Percentiles rank a stretch among this genome's conserved stretches.
Evolutionary conservation across 2,329 filamentous ascomycete species (phyloP).

Genomic region (Penicillium hesseltinei): DNA sequence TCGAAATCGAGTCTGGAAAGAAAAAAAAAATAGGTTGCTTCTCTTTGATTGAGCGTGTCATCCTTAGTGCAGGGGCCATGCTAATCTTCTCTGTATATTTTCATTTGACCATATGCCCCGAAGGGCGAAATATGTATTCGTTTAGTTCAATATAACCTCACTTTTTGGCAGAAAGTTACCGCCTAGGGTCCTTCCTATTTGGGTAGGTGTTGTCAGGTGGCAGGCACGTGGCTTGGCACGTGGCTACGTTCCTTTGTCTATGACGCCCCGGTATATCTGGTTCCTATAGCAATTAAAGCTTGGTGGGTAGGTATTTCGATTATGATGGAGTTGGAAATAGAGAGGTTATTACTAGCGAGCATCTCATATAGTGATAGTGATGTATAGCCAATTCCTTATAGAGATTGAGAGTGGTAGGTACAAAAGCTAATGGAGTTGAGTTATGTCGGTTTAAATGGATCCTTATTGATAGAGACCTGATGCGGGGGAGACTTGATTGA

Average conservation of each 20-base stretch:
- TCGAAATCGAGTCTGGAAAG: neutral
- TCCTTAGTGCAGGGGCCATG: constrained; percentile 88
- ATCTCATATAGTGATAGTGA: neutral
- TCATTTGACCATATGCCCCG: constrained; percentile 62
- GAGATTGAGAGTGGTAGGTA: no score
- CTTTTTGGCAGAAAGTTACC: neutral
- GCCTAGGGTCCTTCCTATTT: neutral
- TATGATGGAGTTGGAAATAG: neutral
- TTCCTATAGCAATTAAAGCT: no score
- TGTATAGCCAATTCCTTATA: neutral
- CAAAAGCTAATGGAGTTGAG: no score
- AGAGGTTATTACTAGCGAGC: neutral
- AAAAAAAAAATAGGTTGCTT: constrained; percentile 71
- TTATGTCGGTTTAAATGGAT: neutral
- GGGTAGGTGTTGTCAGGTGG: neutral
- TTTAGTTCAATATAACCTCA: neutral
- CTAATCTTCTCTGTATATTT: constrained; percentile 76
- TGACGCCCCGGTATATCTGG: neutral
- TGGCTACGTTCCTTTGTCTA: neutral
- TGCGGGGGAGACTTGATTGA: neutral
- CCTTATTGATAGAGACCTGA: neutral
- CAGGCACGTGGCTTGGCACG: neutral
- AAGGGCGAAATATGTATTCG: constrained; percentile 32
- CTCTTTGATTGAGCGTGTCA: constrained; percentile 86
- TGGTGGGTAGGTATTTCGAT: neutral